These are phyloP conservation scores for Cladochytrium replicatum DNA, from an alignment of 192 early-diverging fungal genomes.

Conservation along the genomic window DNA sequence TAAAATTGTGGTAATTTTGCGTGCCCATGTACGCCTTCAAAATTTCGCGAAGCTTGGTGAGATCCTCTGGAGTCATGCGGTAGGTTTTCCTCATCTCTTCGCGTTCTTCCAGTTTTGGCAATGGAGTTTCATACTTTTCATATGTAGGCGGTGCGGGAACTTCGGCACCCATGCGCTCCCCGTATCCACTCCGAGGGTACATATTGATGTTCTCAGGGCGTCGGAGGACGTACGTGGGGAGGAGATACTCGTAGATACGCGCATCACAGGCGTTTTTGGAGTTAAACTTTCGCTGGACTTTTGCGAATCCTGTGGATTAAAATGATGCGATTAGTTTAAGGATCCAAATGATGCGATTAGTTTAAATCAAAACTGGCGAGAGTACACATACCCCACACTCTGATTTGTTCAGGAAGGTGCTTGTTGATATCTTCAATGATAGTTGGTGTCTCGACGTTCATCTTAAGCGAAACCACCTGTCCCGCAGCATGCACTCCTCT, in stretches of 20 bases:
- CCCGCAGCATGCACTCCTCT: slow-evolving; percentile 98
- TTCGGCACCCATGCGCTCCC: no score
- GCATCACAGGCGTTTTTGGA: slow-evolving; percentile 88
- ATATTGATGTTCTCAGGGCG: no score
- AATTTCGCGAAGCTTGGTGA: slow-evolving; percentile 55
- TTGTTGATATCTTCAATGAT: slow-evolving; percentile 73
- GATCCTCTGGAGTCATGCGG: slow-evolving; percentile 47
- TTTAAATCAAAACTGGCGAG: no score
- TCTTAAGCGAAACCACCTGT: slow-evolving; percentile 86
- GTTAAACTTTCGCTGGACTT: slow-evolving; percentile 68
- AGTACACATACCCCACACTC: slow-evolving; percentile 78
- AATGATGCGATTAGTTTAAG: no score
- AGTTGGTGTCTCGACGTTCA: slow-evolving; percentile 66
- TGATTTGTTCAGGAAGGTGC: slow-evolving; percentile 76
- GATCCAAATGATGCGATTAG: no score
- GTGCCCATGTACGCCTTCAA: slow-evolving; percentile 72
- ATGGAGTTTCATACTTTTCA: no score
- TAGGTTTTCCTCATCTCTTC: slow-evolving; percentile 35
- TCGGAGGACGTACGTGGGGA: slow-evolving; percentile 83
- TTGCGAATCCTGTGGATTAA: slow-evolving; percentile 46
- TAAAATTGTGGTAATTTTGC: slow-evolving; percentile 94
- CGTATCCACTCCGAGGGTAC: no score
- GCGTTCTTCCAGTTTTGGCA: no score
- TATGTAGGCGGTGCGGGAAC: no score
- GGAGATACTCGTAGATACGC: slow-evolving; percentile 91